Percentiles rank a stretch among this genome's conserved stretches.
Evolutionary conservation across 208 protist species (phyloP).

Genomic region (Leishmania braziliensis): DNA sequence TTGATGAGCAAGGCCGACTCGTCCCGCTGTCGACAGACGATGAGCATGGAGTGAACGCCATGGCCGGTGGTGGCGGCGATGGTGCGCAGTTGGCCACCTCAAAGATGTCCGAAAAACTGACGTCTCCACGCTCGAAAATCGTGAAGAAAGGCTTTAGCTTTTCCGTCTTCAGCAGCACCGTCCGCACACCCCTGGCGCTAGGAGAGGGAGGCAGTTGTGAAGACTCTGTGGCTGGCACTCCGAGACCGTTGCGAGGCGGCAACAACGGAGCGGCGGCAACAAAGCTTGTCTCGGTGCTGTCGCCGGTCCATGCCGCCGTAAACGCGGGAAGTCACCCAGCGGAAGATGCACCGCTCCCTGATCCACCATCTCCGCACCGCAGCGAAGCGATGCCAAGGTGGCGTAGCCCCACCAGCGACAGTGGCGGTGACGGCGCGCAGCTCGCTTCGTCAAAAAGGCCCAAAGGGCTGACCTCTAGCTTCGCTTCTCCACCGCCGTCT

Average conservation of each 20-base stretch:
- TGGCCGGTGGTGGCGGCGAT: not conserved
- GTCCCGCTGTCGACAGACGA: slow-evolving; percentile 11
- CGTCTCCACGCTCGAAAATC: not conserved
- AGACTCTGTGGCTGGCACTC: not conserved
- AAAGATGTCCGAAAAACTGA: not conserved
- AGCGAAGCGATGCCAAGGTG: not conserved
- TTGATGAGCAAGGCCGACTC: slow-evolving; percentile 30
- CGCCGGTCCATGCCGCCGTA: not conserved
- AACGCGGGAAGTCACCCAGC: not conserved
- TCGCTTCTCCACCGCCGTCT: not conserved
- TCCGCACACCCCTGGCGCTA: not conserved
- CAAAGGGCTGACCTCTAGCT: not conserved
- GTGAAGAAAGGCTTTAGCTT: slow-evolving; percentile 8
- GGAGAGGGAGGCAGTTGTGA: no score
- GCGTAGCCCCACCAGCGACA: not conserved
- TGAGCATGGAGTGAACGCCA: not conserved
- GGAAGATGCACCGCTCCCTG: not conserved
- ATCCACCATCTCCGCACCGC: not conserved
- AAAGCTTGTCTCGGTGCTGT: not conserved
- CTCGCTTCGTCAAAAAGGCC: not conserved
- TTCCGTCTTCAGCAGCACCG: not conserved
- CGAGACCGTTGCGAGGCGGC: not conserved
- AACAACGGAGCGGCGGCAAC: not conserved
- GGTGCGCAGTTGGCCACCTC: not conserved
- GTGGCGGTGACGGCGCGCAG: not conserved